These are phyloP conservation scores for Ziziphus jujuba DNA, from an alignment of 306 rosid species.

Conservation along the genomic window DNA sequence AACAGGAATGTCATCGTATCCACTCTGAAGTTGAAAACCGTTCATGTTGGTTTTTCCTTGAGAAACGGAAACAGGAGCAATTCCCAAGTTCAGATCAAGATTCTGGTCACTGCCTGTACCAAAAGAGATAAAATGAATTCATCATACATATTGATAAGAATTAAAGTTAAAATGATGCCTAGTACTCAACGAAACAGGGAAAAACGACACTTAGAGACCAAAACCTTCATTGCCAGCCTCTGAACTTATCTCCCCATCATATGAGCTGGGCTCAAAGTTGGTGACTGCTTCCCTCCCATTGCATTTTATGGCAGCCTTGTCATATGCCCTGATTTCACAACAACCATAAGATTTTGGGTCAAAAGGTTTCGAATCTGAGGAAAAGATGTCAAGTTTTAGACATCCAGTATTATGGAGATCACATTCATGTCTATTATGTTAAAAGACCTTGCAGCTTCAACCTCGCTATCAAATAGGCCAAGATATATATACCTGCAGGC, in stretches of 20 bases:
- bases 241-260: conserved; percentile 53
- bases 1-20: conserved; percentile 42
- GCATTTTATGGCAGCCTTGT: conserved; percentile 84
- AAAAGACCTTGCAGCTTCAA: conserved; percentile 93
- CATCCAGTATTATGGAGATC: conserved; percentile 17
- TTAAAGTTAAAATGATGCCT: too few species aligned
- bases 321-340: conserved; percentile 72
- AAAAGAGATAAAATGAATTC: background rate
- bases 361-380: conserved; percentile 1
- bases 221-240: conserved; percentile 59
- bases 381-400: conserved; percentile 18
- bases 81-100: conserved; percentile 84
- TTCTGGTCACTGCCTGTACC: conserved; percentile 48
- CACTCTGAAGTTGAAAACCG: conserved; percentile 39
- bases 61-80: conserved; percentile 59
- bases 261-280: conserved; percentile 70
- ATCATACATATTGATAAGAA: background rate
- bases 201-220: background rate
- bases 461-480: conserved; percentile 87
- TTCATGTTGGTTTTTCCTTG: conserved; percentile 35
- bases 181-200: background rate
- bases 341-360: conserved; percentile 19
- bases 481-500: conserved; percentile 89
- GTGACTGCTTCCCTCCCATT: conserved; percentile 91
- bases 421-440: conserved; percentile 21